A percentile compares a stretch with the other conserved stretches of the same genome.
These are phyloP conservation scores for Leucosporidium scottii DNA, from an alignment of 768 basidiomycete genomes.

Conservation along the genomic window DNA sequence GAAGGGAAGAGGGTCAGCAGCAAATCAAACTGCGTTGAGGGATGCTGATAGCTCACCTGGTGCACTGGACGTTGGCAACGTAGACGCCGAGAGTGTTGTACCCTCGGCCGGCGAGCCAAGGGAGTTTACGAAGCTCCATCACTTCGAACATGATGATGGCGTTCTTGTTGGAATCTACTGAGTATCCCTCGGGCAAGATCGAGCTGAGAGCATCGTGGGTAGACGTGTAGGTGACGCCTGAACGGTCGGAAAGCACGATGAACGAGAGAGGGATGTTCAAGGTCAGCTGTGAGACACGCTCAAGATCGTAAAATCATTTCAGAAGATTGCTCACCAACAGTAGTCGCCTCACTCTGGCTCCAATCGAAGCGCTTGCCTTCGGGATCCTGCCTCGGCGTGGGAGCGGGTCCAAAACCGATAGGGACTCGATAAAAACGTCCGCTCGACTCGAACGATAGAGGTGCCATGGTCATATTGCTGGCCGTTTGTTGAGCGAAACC, in stretches of 20 bases:
- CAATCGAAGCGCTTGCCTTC: neutral
- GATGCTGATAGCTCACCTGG: neutral
- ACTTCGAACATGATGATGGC: conserved; percentile 1
- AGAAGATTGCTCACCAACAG: neutral
- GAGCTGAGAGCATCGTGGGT: neutral
- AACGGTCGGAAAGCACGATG: neutral
- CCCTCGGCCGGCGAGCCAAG: neutral
- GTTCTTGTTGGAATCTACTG: neutral
- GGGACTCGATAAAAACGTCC: neutral
- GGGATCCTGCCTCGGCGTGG: neutral
- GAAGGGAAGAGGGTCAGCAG: neutral
- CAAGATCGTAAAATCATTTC: no score
- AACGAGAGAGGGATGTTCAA: neutral
- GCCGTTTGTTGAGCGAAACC: no score
- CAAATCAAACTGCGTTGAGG: neutral
- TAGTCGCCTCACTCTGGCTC: neutral
- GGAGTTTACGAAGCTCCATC: neutral
- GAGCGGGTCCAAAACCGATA: neutral
- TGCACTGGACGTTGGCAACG: neutral
- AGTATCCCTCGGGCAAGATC: neutral
- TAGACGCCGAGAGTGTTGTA: conserved; percentile 1
- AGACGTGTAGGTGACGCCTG: neutral
- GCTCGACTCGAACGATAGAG: no score
- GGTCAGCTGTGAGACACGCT: neutral
- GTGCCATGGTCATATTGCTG: no score